These are phyloP conservation scores for Pichia membranifaciens DNA, from an alignment of 805 yeast species.

Conservation along the genomic window DNA sequence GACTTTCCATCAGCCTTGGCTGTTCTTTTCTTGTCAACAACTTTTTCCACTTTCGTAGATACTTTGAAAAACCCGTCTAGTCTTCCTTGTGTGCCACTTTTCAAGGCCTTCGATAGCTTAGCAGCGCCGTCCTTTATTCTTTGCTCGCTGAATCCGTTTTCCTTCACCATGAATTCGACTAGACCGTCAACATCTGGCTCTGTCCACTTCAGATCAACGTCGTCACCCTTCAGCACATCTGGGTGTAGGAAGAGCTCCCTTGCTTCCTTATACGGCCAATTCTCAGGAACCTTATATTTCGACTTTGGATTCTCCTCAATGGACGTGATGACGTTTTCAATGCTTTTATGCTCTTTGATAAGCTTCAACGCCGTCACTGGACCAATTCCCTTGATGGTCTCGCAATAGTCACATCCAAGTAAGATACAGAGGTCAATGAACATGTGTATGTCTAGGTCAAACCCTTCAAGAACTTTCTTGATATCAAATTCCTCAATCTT, in stretches of 20 bases:
- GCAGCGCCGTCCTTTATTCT: conserved; percentile 84
- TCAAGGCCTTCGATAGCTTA: conserved; percentile 75
- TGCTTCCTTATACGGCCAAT: conserved; percentile 91
- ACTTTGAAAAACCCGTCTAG: conserved; percentile 87
- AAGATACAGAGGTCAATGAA: conserved; percentile 90
- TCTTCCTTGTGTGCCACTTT: conserved; percentile 84
- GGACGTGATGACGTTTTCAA: conserved; percentile 70
- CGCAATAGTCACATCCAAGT: conserved; percentile 96
- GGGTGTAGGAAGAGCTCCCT: conserved; percentile 79
- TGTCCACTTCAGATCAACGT: conserved; percentile 72
- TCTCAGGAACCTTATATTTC: conserved; percentile 83
- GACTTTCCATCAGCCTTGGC: conserved; percentile 27
- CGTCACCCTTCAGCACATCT: conserved; percentile 60
- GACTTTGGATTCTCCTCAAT: conserved; percentile 51
- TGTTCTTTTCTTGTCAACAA: conserved; percentile 37
- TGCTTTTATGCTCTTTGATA: conserved; percentile 74
- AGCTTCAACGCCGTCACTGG: conserved; percentile 90
- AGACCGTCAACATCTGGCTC: conserved; percentile 86
- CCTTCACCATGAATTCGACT: conserved; percentile 72
- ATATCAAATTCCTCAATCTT: conserved; percentile 83
- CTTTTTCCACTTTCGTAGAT: conserved; percentile 25
- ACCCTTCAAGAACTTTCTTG: conserved; percentile 61
- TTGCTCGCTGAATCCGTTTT: conserved; percentile 91
- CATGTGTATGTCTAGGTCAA: conserved; percentile 64
- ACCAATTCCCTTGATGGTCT: conserved; percentile 91